Base-by-base conservation (phyloP, 2,329 filamentous ascomycete genomes). In the Penicillium hesseltinei region DNA sequence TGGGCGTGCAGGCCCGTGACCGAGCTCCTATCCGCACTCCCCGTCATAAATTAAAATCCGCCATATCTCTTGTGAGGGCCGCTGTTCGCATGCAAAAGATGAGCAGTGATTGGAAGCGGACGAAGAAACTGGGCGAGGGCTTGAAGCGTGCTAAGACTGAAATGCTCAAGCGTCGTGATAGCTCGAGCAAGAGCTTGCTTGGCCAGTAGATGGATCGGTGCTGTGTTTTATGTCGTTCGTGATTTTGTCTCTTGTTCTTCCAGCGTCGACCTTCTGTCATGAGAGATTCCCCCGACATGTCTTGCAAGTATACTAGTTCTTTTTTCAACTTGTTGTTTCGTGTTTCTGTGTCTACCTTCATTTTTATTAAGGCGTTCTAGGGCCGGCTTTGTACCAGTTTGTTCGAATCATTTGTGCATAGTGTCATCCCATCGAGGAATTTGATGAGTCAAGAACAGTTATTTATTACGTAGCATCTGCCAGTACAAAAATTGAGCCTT, bases 1-100 rank as follows among this genome's bases (percentile, higher is more conserved):
- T 97, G 81, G 91, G 90, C 61, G 85, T 90, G 61, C 82, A 80
- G 35, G 76, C 73, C 31, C 71, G 69, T 35, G 69, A 69, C 35
- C 66, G 68, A 46, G 65, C 56, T 33, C 67, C 66, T 59, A 54
- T 69, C 56, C 69, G 72, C 52, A 67, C 67, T 43, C 71, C 77
- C 47, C 69, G 71, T 35, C 74, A 72, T 57, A 80, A 78, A 58
- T 64, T 81, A 33, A 73, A 73, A 54, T 73, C 73, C 11, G 75
- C 73, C 27, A 71, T 76, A n/a, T 74, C 72, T 19, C 69, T 72
- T 25, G 73, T 80, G n/a, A 68, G 78, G 48, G 78, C 78, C 6
- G 68, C 73, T 38, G 73, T 75, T n/a, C 72, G 77, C 21, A 80
- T 80, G 77, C 72, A 75, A 58, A 71, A 70, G 49, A 73, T 79